Conservation (phyloP, 208 protist species). For the Porcisia hertigi region DNA sequence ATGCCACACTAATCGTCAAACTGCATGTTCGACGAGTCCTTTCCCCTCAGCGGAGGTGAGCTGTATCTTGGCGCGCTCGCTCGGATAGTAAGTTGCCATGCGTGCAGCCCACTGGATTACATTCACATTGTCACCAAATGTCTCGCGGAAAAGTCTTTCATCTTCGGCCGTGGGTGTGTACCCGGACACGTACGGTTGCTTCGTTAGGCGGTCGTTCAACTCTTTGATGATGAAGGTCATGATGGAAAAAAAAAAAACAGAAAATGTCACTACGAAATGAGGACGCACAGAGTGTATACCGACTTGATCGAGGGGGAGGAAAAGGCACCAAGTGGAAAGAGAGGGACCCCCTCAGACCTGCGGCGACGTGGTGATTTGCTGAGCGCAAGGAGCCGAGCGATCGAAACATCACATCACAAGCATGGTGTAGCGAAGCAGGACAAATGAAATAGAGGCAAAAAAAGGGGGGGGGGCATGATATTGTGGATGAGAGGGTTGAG, state of each 20-base stretch:
- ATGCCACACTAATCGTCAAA: slow-evolving; percentile 3
- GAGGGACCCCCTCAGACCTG: not conserved
- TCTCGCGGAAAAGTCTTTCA: slow-evolving; percentile 42
- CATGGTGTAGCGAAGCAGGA: not conserved
- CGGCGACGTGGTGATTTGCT: not conserved
- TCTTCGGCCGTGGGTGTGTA: slow-evolving; percentile 66
- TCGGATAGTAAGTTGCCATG: slow-evolving; percentile 72
- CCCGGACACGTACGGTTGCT: slow-evolving; percentile 60
- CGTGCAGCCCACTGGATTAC: slow-evolving; percentile 64
- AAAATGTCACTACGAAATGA: not conserved
- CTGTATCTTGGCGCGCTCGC: slow-evolving; percentile 48
- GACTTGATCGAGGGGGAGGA: not conserved
- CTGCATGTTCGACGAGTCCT: slow-evolving; percentile 8
- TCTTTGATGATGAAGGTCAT: slow-evolving; percentile 47
- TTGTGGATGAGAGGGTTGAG: not conserved
- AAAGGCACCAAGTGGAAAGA: not conserved
- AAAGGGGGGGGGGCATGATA: too few relatives aligned
- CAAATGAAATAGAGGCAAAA: too few relatives aligned
- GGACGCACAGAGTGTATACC: not conserved
- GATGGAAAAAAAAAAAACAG: too few relatives aligned
- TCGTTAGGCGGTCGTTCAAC: slow-evolving; percentile 59
- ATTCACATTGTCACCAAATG: slow-evolving; percentile 61
- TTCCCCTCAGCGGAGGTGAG: slow-evolving; percentile 10
- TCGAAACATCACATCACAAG: not conserved
- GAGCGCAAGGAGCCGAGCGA: not conserved